Conservation (phyloP, 2,329 filamentous ascomycete genomes). For the Aspergillus quadricinctus region DNA sequence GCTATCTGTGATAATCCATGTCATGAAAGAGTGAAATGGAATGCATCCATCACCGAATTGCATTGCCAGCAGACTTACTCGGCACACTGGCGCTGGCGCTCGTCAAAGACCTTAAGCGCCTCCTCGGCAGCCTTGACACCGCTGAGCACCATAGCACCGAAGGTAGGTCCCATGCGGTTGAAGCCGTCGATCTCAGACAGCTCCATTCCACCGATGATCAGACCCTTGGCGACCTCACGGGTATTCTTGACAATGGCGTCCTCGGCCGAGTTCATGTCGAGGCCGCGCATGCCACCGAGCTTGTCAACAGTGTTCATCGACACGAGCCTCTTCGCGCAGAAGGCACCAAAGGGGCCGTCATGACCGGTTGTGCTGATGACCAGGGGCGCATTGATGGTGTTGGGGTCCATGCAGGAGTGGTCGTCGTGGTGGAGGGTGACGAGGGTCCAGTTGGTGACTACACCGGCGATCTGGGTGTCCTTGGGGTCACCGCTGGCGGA, state of each 20-base stretch:
- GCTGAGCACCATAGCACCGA: slow-evolving; percentile 81
- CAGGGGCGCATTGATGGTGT: slow-evolving; percentile 89
- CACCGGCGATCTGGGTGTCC: slow-evolving; percentile 71
- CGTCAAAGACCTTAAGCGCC: slow-evolving; percentile 70
- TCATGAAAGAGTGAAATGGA: neutral
- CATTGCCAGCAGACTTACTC: slow-evolving; percentile 36
- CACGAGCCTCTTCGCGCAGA: slow-evolving; percentile 84
- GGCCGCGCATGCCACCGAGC: slow-evolving; percentile 84
- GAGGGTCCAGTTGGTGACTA: slow-evolving; percentile 94
- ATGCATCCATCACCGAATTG: neutral
- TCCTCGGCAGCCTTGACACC: slow-evolving; percentile 92
- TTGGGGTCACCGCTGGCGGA: slow-evolving; percentile 44
- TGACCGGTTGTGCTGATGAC: slow-evolving; percentile 89
- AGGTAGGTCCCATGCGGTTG: slow-evolving; percentile 86
- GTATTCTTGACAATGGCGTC: slow-evolving; percentile 92
- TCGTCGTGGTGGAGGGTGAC: slow-evolving; percentile 84
- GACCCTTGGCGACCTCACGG: slow-evolving; percentile 77
- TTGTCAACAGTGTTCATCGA: slow-evolving; percentile 80
- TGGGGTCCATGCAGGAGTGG: slow-evolving; percentile 94
- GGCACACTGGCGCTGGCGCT: slow-evolving; percentile 72
- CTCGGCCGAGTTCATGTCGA: slow-evolving; percentile 89
- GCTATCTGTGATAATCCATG: neutral
- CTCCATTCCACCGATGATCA: slow-evolving; percentile 95
- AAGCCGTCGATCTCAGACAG: slow-evolving; percentile 84
- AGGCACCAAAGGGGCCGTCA: slow-evolving; percentile 86